A percentile compares a stretch with the other conserved stretches of the same genome.
These are phyloP conservation scores for Pelargonium citronellum DNA, from an alignment of 441 rosid genomes.

Conservation along the genomic window DNA sequence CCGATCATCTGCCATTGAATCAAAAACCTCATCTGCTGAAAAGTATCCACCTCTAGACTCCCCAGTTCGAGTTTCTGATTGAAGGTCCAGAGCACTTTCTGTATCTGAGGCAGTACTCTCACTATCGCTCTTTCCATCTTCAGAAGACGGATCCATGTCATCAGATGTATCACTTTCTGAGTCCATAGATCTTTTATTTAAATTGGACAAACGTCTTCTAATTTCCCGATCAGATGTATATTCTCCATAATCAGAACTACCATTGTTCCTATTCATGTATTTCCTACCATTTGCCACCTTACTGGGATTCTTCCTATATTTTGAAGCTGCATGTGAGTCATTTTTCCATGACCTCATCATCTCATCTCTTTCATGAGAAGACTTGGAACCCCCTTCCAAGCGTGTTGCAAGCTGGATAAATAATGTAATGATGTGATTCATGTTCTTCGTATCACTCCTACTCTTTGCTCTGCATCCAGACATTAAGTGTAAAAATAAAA, in stretches of 20 bases:
- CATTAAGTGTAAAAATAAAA: constrained; percentile 10
- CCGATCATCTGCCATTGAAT: constrained; percentile 72
- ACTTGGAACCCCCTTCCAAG: constrained; percentile 76
- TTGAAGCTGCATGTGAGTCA: constrained; percentile 50
- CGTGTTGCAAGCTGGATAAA: constrained; percentile 88
- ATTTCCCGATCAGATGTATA: constrained; percentile 92
- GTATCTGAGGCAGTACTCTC: constrained; percentile 73
- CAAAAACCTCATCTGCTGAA: constrained; percentile 52
- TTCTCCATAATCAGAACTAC: constrained; percentile 56
- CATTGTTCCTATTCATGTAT: constrained; percentile 61
- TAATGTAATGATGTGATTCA: constrained; percentile 60
- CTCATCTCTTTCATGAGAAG: constrained; percentile 74
- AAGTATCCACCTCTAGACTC: constrained; percentile 59
- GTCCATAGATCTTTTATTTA: constrained; percentile 71
- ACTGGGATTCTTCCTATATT: constrained; percentile 57
- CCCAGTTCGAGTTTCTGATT: constrained; percentile 48
- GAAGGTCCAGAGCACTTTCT: constrained; percentile 78
- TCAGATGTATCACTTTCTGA: constrained; percentile 96
- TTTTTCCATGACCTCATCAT: constrained; percentile 79
- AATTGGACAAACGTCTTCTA: constrained; percentile 74
- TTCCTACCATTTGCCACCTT: constrained; percentile 57
- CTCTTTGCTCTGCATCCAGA: constrained; percentile 62
- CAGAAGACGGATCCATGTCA: constrained; percentile 62
- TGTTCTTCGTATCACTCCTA: constrained; percentile 69
- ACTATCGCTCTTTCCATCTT: constrained; percentile 52